Base-by-base conservation (phyloP, 345 rosid genomes). In the Trapa bicornis region DNA sequence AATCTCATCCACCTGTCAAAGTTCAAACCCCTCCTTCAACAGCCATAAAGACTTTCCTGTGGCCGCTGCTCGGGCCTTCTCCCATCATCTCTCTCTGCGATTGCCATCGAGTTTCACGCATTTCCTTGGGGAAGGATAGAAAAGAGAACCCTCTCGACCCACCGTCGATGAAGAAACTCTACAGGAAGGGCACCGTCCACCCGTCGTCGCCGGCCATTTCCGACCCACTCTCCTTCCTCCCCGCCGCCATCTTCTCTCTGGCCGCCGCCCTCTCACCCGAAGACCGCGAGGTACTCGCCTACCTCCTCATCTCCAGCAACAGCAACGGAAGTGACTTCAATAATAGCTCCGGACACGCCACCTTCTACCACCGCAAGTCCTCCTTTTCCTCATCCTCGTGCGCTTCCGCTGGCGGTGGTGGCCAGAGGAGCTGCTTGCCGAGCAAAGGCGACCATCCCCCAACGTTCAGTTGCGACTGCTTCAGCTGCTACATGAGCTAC, bases 401-500 rank as follows among this genome's bases (percentile, higher is more conserved):
- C n/a, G 29, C 36, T 15, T 41, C 33, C 14, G 47, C 37, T 35
- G 39, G 6, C 15, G 57, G 9, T 35, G 42, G 67, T 47, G 33
- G 64, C 68, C 32, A 54, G 67, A 70, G 35, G 33, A 36, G 41
- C 22, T 0, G 16, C 45, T n/a, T 29, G 33, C 60, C 35, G 2
- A 32, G 39, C 48, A 52, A 38, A 37, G 22, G 47, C 37, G 79
- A 75, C 41, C 96, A 88, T 71, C 80, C 85, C 1, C 83, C 89
- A 39, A 64, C 72, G 36, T 91, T 91, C 39, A 65, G 65, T 81
- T 91, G 97, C 32, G 85, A 84, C 77, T 88, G 97, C 42, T 91
- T 91, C 65, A 69, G 81, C 71, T 91, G 97, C 67, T 91, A 91
- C 67, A 86, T 77, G 75, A 84, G 89, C 69, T 91, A 81, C 75